phyloP scores from a whole-genome alignment of 257 asterid genomes.

The Forsythia viridissima region DNA sequence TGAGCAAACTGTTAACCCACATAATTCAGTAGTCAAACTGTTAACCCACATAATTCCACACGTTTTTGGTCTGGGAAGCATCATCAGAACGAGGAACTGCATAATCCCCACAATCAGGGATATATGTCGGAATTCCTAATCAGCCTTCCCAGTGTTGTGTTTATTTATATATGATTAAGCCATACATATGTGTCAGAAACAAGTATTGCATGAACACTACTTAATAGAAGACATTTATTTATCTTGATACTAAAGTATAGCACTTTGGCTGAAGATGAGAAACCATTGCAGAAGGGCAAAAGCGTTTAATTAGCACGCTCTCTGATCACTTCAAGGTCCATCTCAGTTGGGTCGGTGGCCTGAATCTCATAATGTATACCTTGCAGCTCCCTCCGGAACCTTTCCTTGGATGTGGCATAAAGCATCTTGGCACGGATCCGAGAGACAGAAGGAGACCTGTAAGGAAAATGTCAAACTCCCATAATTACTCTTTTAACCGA shows the following conservation, averaged over 20 bases:
- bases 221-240: not conserved
- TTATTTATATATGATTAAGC: constrained; percentile 23
- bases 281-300: not conserved
- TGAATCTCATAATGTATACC: constrained; percentile 45
- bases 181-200: constrained; percentile 13
- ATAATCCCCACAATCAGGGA: constrained; percentile 15
- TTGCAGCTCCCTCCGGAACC: constrained; percentile 40
- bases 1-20: too few species aligned
- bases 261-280: not conserved
- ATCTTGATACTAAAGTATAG: not conserved
- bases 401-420: constrained; percentile 43
- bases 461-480: not conserved
- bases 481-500: not conserved
- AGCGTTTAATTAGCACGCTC: constrained; percentile 28
- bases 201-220: not conserved
- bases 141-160: not conserved
- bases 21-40: not conserved
- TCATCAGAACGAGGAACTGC: constrained; percentile 48
- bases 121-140: not conserved
- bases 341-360: constrained; percentile 47
- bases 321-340: constrained; percentile 43
- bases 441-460: constrained; percentile 44
- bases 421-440: constrained; percentile 45
- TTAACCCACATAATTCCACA: constrained; percentile 5
- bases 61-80: constrained; percentile 47